Evolutionary conservation across 2,329 filamentous ascomycete species (phyloP).

Genomic region (Diaporthe sp.): DNA sequence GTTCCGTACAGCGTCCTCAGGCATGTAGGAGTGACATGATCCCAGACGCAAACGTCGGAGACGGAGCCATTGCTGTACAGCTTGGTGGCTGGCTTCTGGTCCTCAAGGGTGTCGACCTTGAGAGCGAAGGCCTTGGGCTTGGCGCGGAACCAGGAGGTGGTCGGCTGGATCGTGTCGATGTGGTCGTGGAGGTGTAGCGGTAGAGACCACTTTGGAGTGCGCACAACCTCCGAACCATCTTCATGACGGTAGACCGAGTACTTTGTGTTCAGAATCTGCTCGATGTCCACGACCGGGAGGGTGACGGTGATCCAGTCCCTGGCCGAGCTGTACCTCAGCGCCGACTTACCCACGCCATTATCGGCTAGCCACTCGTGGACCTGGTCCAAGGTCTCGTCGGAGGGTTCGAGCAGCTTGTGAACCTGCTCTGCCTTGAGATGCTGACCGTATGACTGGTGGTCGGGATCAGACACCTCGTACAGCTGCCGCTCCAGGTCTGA

Average conservation of each 20-base stretch:
- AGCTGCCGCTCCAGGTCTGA: conserved; percentile 65
- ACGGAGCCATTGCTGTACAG: conserved; percentile 48
- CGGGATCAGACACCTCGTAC: conserved; percentile 56
- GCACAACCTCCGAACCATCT: conserved; percentile 62
- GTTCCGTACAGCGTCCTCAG: conserved; percentile 57
- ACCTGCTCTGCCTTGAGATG: conserved; percentile 63
- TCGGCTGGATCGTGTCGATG: conserved; percentile 62
- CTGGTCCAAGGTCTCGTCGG: conserved; percentile 59
- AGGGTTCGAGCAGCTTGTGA: conserved; percentile 62
- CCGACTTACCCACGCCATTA: conserved; percentile 56
- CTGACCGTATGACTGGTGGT: conserved; percentile 57
- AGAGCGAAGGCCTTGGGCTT: conserved; percentile 45
- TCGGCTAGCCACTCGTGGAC: conserved; percentile 67
- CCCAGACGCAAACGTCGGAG: conserved; percentile 56
- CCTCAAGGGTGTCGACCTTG: conserved; percentile 43
- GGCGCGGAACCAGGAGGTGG: conserved; percentile 58
- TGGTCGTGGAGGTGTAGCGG: conserved; percentile 48
- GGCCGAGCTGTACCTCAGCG: conserved; percentile 50
- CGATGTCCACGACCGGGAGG: conserved; percentile 57
- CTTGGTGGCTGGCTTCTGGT: conserved; percentile 41
- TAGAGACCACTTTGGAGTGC: conserved; percentile 67
- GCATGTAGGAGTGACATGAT: conserved; percentile 57
- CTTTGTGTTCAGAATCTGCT: conserved; percentile 57
- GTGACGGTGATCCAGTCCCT: conserved; percentile 57
- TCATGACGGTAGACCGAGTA: conserved; percentile 59